Base-by-base conservation (phyloP, 768 basidiomycete species). In the Cystobasidium onofrii region DNA sequence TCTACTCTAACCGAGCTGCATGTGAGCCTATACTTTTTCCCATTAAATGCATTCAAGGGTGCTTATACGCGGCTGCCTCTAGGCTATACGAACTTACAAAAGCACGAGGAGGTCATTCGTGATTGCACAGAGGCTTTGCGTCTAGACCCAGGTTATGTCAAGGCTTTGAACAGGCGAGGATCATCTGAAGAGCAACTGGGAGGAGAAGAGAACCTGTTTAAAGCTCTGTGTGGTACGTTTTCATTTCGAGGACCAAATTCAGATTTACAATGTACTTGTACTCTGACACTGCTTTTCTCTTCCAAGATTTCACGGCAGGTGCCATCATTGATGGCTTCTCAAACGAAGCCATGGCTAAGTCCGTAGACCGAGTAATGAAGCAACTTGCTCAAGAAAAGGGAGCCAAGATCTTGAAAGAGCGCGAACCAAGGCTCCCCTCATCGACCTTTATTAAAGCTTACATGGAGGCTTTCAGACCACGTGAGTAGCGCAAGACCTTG, bases 1-100 rank as follows among this genome's bases (percentile, higher is more conserved):
- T 89, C 83, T 97, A 88, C 86, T 91, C 90, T 82, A 99, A 99
- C 82, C 88, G 96, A 64, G 96, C 95, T 46, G 96, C 96, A 75
- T 97, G 95, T 92, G 74, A 71, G 88, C 84, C 25, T 41, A 27
- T 10, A 10, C 1, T 12, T 41, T 27, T 55, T 39, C 27, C 20
- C 39, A 20, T 6, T 57, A 39, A 15, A 33, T 29, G 15, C 2
- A 23, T 4, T 52, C 31, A 33, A 46, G 29, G 69, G n/a, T 57
- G n/a, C 25, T 61, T 33, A 23, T 34, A 20, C 1, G n/a, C 17
- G 25, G 27, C 36, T 41, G 1, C 25, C 1, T 54, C 41, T 13
- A 92, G 91, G 91, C 81, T 96, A 94, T 82, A 87, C 95, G 81
- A 93, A 95, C 84, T 87, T 94, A 85, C 82, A 85, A 66, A 85